These are phyloP conservation scores for Pneumocystis murina DNA, from an alignment of 1,139 yeast species.

Conservation along the genomic window DNA sequence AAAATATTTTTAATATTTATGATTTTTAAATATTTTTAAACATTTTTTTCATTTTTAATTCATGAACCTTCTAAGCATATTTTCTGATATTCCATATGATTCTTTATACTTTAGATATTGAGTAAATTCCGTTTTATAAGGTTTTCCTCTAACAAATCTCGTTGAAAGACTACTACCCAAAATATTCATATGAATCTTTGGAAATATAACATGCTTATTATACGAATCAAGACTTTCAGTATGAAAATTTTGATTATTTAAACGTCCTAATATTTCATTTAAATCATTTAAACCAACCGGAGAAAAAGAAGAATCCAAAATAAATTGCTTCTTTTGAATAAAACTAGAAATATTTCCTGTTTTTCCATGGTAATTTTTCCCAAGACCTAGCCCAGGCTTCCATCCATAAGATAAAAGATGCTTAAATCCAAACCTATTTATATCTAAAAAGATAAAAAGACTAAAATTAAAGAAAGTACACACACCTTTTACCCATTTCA, in stretches of 20 bases:
- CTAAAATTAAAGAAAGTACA: constrained; percentile 16
- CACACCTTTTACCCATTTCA: constrained; percentile 69
- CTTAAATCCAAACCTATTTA: constrained; percentile 72
- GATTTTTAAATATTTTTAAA: constrained; percentile 19
- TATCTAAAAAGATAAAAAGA: constrained; percentile 26
- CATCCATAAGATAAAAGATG: constrained; percentile 75
- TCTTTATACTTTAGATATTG: constrained; percentile 12
- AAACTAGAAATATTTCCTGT: constrained; percentile 56
- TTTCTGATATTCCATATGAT: no score
- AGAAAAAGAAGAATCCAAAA: constrained; percentile 71
- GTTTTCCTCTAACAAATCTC: constrained; percentile 21
- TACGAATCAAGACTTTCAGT: constrained; percentile 1
- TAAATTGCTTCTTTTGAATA: constrained; percentile 66
- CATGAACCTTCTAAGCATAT: constrained; percentile 27
- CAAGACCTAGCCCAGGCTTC: constrained; percentile 83
- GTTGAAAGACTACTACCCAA: constrained; percentile 19
- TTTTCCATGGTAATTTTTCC: constrained; percentile 37
- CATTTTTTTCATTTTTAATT: constrained; percentile 18
- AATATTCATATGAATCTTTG: constrained; percentile 1
- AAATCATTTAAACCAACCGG: constrained; percentile 87
- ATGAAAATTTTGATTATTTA: constrained; percentile 31
- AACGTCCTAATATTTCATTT: constrained; percentile 74
- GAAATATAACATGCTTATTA: constrained; percentile 3
- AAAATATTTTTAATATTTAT: constrained; percentile 17
- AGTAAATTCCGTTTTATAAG: constrained; percentile 22